Evolutionary conservation across 2,329 filamentous ascomycete genomes (phyloP), one percentile per base, ranked within the genome.

Genomic region (Cordyceps fumosorosea): DNA sequence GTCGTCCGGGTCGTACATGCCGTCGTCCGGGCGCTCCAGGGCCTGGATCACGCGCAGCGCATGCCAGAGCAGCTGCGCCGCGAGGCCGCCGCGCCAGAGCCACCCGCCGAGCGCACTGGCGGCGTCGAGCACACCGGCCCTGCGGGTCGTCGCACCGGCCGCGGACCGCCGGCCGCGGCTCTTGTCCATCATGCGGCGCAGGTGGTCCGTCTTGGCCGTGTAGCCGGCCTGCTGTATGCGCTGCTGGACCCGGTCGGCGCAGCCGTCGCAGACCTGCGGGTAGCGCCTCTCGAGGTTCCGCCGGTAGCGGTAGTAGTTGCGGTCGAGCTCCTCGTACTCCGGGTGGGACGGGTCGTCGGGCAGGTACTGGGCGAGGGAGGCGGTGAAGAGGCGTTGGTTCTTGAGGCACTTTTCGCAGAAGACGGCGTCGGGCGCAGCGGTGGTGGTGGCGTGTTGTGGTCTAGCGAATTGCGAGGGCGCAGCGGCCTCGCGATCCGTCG

Each of bases 191-290:
- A 91, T 86, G 64, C 89, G 84, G 56, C 88, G 82, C 37, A 96
- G 74, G 65, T 91, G 84, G 67, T 96, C 91, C n/a, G 90, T 89
- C 74, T 91, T 90, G 32, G 92, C 92, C 37, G 87, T 89, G 71
- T 96, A 96, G 10, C 85, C 88, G 0, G 90, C 86, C 66, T 85
- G 80, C 24, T 84, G 81, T 58, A 97, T 86, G 64, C 86, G 83
- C 42, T 82, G 78, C 65, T 88, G 84, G 24, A 93, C 93, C 64
- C 80, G 84, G 6, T 87, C 89, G 65, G 90, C 89, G 74, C 95
- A 99, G 52, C 85, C 80, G 65, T 83, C 83, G 77, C 95, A 99
- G 63, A 96, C 88, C 70, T 95, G 91, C 0, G 95, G 95, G 71
- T 97, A 98, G 56, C 89, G 84, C 68, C 85, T 80, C 76, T 97